A percentile compares a stretch with the other conserved stretches of the same genome.
Conservation (phyloP, 176 grass and related monocot species). For the Luzula sylvatica region DNA sequence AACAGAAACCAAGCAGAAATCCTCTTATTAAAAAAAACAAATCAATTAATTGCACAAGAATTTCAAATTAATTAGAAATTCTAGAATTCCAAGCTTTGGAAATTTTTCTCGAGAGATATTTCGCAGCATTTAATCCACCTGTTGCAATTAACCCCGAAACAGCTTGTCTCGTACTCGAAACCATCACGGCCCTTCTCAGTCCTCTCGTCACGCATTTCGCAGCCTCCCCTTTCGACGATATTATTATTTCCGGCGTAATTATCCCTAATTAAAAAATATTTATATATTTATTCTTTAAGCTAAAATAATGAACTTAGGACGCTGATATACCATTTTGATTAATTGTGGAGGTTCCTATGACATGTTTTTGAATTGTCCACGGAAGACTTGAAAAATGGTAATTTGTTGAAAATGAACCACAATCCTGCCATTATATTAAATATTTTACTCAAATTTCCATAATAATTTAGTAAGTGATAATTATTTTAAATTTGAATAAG, state of each 20-base stretch:
- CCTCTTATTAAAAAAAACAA: neutral
- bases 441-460: neutral
- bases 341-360: constrained; percentile 10
- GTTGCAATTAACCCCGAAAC: constrained; percentile 51
- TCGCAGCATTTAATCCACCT: constrained; percentile 47
- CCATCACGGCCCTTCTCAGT: constrained; percentile 43
- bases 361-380: constrained; percentile 41
- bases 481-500: constrained; percentile 15
- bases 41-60: neutral
- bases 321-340: constrained; percentile 19
- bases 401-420: constrained; percentile 37
- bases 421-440: constrained; percentile 43
- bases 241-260: neutral
- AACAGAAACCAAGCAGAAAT: no score
- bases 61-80: neutral
- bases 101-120: constrained; percentile 62
- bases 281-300: neutral
- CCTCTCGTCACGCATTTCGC: constrained; percentile 39
- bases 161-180: constrained; percentile 63
- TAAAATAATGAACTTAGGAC: no score
- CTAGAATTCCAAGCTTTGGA: constrained; percentile 70
- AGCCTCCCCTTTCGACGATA: constrained; percentile 55
- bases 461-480: neutral
- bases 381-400: constrained; percentile 66
- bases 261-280: constrained; percentile 23